phyloP scores from a whole-genome alignment of 805 yeast species.

The Cyberlindnera americana region DNA sequence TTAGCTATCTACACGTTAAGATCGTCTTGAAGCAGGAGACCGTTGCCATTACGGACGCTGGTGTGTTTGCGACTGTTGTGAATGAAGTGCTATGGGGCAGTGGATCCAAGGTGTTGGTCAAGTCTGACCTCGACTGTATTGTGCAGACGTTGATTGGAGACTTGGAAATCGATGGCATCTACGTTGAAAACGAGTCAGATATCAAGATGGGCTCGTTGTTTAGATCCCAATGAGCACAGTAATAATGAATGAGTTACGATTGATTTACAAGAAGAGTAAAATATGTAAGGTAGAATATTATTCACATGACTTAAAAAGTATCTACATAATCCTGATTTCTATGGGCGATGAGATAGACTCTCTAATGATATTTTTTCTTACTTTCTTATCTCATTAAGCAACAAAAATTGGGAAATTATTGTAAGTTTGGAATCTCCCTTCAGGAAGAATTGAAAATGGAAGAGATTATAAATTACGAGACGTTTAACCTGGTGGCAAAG shows the following conservation, averaged over 20 bases:
- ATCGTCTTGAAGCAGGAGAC: slow-evolving; percentile 41
- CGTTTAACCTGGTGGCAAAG: slow-evolving; percentile 91
- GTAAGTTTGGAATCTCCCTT: slow-evolving; percentile 4
- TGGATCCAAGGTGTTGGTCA: slow-evolving; percentile 33
- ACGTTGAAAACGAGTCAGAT: slow-evolving; percentile 28
- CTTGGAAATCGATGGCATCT: slow-evolving; percentile 28
- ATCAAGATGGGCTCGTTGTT: slow-evolving; percentile 16
- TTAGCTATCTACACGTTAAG: slow-evolving; percentile 31
- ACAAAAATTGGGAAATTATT: no score
- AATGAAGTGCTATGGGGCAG: slow-evolving; percentile 41
- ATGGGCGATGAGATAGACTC: background rate
- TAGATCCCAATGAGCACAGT: no score
- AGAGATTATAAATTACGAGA: background rate
- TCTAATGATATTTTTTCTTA: no score
- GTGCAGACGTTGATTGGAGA: slow-evolving; percentile 32
- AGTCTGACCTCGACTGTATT: slow-evolving; percentile 36
- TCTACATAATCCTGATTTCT: slow-evolving; percentile 1
- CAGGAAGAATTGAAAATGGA: slow-evolving; percentile 8
- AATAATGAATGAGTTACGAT: no score
- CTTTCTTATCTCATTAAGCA: no score
- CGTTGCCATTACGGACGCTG: slow-evolving; percentile 38
- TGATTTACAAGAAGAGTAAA: no score
- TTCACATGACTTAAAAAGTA: background rate
- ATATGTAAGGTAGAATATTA: no score
- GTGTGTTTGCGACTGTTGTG: slow-evolving; percentile 41